Evolutionary conservation across 2,329 filamentous ascomycete species (phyloP).

Genomic region (Pseudopyricularia javanii): DNA sequence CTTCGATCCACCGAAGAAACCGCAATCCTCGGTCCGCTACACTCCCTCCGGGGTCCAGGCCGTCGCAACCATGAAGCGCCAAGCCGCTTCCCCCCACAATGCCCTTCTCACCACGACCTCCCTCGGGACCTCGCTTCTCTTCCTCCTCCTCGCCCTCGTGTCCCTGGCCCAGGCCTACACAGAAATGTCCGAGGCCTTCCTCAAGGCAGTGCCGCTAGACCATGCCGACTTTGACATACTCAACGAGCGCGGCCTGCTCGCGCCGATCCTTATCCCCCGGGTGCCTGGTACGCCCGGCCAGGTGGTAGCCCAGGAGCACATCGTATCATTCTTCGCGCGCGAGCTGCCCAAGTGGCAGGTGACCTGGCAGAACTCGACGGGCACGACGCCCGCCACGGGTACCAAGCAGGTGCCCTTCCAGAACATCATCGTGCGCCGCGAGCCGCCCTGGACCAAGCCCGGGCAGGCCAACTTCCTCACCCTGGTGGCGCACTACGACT

Average conservation of each 20-base stretch:
- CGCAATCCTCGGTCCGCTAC: neutral
- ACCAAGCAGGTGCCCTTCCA: constrained; percentile 56
- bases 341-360: constrained; percentile 60
- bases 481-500: constrained; percentile 77
- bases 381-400: constrained; percentile 53
- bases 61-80: neutral
- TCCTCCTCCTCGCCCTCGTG: constrained; percentile 13
- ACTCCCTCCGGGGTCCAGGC: no score
- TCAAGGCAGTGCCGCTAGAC: constrained; percentile 49
- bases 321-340: constrained; percentile 56
- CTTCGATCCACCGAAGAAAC: neutral
- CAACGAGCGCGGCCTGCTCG: constrained; percentile 46
- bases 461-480: constrained; percentile 65
- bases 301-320: constrained; percentile 54
- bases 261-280: constrained; percentile 62
- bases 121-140: constrained; percentile 1
- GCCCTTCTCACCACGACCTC: neutral
- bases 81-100: neutral
- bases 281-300: constrained; percentile 65
- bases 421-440: constrained; percentile 65
- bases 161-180: constrained; percentile 17
- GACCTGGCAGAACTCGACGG: constrained; percentile 63
- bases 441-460: constrained; percentile 61
- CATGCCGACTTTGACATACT: constrained; percentile 57
- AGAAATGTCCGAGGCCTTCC: constrained; percentile 50